Evolutionary conservation across 441 rosid genomes (phyloP), one percentile per base, ranked within the genome.

Genomic region (Dalechampia spathulata): DNA sequence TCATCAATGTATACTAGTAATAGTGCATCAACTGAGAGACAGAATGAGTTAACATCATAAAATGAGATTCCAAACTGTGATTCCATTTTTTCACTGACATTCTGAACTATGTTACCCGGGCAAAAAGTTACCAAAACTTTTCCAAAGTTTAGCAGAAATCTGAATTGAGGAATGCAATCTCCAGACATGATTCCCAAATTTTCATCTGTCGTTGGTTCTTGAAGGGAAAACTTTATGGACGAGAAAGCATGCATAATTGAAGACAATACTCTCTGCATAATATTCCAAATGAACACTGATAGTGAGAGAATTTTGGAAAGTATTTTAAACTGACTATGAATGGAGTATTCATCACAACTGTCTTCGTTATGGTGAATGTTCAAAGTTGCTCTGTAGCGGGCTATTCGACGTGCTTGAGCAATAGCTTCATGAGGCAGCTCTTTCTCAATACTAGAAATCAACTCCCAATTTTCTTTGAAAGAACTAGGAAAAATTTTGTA

Each of bases 381-480:
- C 61, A 65, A 47, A 36, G 68, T 54, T 57, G 78, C 77, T 68
- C 82, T 79, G 72, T 70, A 74, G 59, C 94, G 78, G 62, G 83
- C 96, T 61, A 89, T 77, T 66, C 83, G 79, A 59, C 99, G 73
- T 43, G 96, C 99, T 75, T 78, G 94, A 44, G 83, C 78, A 58
- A 92, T 78, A 57, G 90, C 88, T 72, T 85, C 87, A 61, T 81
- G 77, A 20, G 95, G 83, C 47, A 92, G 84, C 64, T 85, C 70
- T 63, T 79, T 80, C 74, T 92, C 99, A 60, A 79, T 63, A 55
- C 64, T 52, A 61, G 74, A 72, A 64, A 92, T 78, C 65, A 71
- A 65, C 57, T 72, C 74, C 94, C 95, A 85, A 27, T 65, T 74
- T 66, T 69, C 75, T 70, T 67, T 82, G 15, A 75, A 78, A 56